Evolutionary conservation across 371 early-diverging fungal species (phyloP), one percentile per base, ranked within the genome.

Genomic region (Blakeslea trispora): DNA sequence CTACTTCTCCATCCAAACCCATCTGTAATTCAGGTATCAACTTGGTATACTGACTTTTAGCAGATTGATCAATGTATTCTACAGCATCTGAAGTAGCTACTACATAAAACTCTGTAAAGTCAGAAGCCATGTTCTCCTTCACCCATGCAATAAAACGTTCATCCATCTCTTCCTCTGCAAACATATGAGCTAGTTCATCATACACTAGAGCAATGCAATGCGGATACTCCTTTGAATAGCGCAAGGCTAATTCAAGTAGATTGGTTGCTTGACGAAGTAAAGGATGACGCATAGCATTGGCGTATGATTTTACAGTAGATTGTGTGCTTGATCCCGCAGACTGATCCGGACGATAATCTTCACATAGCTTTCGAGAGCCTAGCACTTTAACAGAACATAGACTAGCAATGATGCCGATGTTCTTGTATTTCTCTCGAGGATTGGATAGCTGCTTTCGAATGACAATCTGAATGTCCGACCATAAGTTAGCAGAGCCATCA

Each of bases 371-470:
- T n/a, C 63, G 63, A 2, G 81, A 69, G 1, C 86, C 86, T 22
- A 92, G 65, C 4, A 82, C 82, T 40, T 85, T 80, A n/a, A 91
- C 74, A 56, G 91, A 63, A 0, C 92, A 83, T 7, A 93, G 68
- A 10, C 86, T 82, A 13, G 89, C 91, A 50, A 91, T 79, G 10
- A 93, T 81, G 11, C 93, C 93, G 23, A 91, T 79, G 58, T 83
- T 75, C 57, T 90, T 91, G 66, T 88, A 88, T 41, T 74, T 81
- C 35, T 85, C 82, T n/a, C 74, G 53, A 17, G 83, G 83, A 51
- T 85, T 89, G 1, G 91, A 81, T n/a, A 93, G 77, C 56, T 91
- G 92, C 54, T 93, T 93, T 53, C 91, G 66, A 50, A 92, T 83
- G 32, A 88, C 74, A 42, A 91, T 92, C 40, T 87, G 79, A 18